These are phyloP conservation scores for Micractinium conductrix DNA, from an alignment of 139 green algal genomes.

Conservation along the genomic window DNA sequence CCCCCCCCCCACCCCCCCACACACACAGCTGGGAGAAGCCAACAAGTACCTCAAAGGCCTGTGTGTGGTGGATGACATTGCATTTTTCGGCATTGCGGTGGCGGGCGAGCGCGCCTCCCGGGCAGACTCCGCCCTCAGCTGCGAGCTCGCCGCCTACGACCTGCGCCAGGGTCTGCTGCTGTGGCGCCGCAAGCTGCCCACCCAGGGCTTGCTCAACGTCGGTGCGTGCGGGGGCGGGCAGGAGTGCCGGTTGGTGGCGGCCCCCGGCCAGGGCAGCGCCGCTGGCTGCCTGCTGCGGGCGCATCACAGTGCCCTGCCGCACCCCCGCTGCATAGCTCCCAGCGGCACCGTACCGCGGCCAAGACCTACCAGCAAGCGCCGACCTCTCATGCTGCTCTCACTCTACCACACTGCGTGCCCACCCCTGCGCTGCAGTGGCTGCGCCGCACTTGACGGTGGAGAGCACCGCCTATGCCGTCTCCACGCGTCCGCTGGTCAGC, in stretches of 20 bases:
- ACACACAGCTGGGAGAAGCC: neutral
- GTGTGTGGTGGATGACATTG: constrained; percentile 74
- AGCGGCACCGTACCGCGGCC: no score
- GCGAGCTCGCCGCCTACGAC: constrained; percentile 72
- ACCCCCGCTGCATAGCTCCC: no score
- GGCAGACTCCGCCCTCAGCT: constrained; percentile 20
- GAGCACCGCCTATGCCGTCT: constrained; percentile 37
- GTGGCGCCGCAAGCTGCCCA: constrained; percentile 69
- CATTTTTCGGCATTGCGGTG: constrained; percentile 76
- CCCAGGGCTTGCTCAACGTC: constrained; percentile 76
- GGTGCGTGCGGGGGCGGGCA: no score
- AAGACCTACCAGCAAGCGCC: neutral
- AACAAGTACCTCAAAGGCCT: constrained; percentile 79
- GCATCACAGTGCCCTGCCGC: no score
- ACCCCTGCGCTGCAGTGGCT: constrained; percentile 45
- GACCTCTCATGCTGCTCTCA: neutral
- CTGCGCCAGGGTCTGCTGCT: constrained; percentile 59
- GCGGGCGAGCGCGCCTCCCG: constrained; percentile 31
- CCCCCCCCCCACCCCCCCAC: no score
- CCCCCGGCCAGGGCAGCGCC: no score
- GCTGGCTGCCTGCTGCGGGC: no score
- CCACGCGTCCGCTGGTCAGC: constrained; percentile 5
- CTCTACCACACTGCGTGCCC: neutral
- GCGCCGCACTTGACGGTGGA: constrained; percentile 68
- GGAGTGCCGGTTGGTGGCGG: no score